phyloP scores from a whole-genome alignment of 441 rosid species.

The Pelargonium cotyledonis region DNA sequence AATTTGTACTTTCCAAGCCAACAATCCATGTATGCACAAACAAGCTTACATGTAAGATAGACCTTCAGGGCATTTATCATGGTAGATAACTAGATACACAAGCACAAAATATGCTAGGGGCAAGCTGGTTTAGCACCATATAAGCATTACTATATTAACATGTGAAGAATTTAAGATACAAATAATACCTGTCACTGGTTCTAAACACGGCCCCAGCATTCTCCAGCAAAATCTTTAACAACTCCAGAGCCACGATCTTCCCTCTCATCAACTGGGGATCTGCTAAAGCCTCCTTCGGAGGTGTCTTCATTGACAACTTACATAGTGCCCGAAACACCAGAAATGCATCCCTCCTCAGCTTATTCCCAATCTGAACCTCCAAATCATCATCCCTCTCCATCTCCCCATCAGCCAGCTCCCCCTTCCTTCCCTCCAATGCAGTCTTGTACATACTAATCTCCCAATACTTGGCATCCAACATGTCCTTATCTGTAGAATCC shows the following conservation, averaged over 20 bases:
- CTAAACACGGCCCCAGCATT: constrained; percentile 97
- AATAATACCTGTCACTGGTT: constrained; percentile 83
- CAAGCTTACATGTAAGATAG: neutral
- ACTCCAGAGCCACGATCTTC: constrained; percentile 92
- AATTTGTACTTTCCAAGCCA: neutral
- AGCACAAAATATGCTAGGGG: neutral
- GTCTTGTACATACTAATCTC: constrained; percentile 99
- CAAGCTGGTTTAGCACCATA: neutral
- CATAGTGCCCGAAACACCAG: constrained; percentile 97
- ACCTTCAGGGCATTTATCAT: too few species aligned
- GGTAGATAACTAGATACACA: too few species aligned
- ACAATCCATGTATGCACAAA: neutral
- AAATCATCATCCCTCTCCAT: constrained; percentile 81
- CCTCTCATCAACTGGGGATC: constrained; percentile 95
- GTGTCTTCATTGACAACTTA: constrained; percentile 94
- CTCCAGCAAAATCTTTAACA: constrained; percentile 94
- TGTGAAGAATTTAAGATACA: neutral
- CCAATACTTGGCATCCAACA: constrained; percentile 99
- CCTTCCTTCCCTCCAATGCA: constrained; percentile 96
- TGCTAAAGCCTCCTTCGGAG: constrained; percentile 77
- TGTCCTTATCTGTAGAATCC: constrained; percentile 99
- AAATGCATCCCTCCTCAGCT: constrained; percentile 94
- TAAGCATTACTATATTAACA: neutral
- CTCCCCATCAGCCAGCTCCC: constrained; percentile 81
- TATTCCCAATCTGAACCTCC: constrained; percentile 98